These are phyloP conservation scores for Neobulgaria alba DNA, from an alignment of 2,329 filamentous ascomycete species.

Conservation along the genomic window DNA sequence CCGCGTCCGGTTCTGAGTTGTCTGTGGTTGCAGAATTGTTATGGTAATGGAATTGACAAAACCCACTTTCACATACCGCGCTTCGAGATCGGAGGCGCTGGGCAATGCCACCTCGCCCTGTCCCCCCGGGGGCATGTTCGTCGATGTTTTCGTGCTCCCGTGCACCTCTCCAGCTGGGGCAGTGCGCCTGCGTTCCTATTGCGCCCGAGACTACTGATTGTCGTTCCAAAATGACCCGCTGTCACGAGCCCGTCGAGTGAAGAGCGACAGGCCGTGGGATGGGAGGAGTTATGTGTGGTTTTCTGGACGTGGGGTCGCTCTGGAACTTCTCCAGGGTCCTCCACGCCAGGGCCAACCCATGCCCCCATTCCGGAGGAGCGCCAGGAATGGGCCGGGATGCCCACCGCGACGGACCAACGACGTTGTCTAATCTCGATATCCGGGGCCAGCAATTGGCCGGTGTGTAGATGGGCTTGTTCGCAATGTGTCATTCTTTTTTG, in stretches of 20 bases:
- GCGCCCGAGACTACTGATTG: slow-evolving; percentile 9
- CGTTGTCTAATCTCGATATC: slow-evolving; percentile 16
- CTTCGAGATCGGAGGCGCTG: neutral
- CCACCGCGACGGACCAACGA: too few relatives aligned
- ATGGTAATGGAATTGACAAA: neutral
- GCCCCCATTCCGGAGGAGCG: too few relatives aligned
- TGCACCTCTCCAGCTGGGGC: too few relatives aligned
- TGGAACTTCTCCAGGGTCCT: too few relatives aligned
- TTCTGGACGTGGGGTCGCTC: too few relatives aligned
- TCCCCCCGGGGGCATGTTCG: too few relatives aligned
- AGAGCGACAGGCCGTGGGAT: neutral
- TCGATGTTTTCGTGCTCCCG: too few relatives aligned
- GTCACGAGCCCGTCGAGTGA: slow-evolving; percentile 9
- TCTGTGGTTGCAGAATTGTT: neutral
- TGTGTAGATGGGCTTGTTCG: slow-evolving; percentile 1
- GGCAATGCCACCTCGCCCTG: too few relatives aligned
- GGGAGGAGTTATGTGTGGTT: neutral
- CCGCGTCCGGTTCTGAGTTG: neutral
- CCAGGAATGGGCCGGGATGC: too few relatives aligned
- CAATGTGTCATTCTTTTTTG: slow-evolving; percentile 17
- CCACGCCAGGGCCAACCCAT: too few relatives aligned
- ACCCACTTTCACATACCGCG: neutral
- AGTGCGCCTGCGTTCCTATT: too few relatives aligned
- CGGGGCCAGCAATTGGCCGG: slow-evolving; percentile 8
- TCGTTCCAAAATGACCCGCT: slow-evolving; percentile 10